These are phyloP conservation scores for Viola pubescens DNA, from an alignment of 441 rosid species.

Conservation along the genomic window DNA sequence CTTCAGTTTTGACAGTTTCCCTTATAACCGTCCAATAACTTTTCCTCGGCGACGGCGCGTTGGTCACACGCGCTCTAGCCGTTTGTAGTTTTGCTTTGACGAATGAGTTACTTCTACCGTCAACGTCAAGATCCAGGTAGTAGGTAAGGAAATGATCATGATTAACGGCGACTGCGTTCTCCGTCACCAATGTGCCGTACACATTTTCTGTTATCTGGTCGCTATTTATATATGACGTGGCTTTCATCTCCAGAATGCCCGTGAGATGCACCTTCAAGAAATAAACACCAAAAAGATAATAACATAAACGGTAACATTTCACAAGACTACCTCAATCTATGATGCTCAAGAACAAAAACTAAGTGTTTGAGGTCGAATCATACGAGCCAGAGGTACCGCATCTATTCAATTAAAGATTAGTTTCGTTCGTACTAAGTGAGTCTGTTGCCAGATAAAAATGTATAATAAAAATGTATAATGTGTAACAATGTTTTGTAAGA, in stretches of 20 bases:
- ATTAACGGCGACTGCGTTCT: slow-evolving; percentile 56
- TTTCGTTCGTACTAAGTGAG: too few relatives aligned
- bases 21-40: slow-evolving; percentile 67
- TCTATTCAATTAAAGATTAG: too few relatives aligned
- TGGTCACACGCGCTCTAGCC: slow-evolving; percentile 18
- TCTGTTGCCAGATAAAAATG: too few relatives aligned
- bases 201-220: slow-evolving; percentile 32
- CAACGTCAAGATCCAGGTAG: slow-evolving; percentile 66
- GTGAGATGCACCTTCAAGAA: slow-evolving; percentile 47
- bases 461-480: too few relatives aligned
- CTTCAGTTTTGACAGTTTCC: slow-evolving; percentile 54
- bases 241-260: slow-evolving; percentile 56
- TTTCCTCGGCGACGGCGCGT: slow-evolving; percentile 37
- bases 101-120: slow-evolving; percentile 55
- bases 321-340: too few relatives aligned
- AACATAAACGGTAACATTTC: too few relatives aligned
- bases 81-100: slow-evolving; percentile 42
- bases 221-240: slow-evolving; percentile 36
- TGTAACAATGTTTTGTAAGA: not conserved
- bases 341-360: too few relatives aligned
- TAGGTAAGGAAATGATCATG: slow-evolving; percentile 77
- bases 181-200: slow-evolving; percentile 54
- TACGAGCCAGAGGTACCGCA: too few relatives aligned
- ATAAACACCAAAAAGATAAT: too few relatives aligned
- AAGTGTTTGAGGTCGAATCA: too few relatives aligned